phyloP scores from a whole-genome alignment of 2,329 filamentous ascomycete genomes.

The Blastomyces gilchristii region DNA sequence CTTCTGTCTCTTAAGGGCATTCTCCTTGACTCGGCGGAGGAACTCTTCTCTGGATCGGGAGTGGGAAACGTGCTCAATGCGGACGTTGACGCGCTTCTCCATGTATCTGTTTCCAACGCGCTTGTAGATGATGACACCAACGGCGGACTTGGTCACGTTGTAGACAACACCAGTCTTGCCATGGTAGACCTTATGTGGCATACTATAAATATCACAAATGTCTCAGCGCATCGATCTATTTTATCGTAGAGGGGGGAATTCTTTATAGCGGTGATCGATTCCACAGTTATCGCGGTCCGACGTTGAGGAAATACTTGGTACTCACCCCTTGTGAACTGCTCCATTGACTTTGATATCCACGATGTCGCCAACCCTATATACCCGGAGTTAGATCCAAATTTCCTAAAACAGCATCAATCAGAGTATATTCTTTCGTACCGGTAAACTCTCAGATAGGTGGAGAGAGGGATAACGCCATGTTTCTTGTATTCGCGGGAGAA shows the following conservation, averaged over 20 bases:
- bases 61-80: slow-evolving; percentile 90
- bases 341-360: slow-evolving; percentile 98
- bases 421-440: slow-evolving; percentile 46
- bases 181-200: slow-evolving; percentile 99
- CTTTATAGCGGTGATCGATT: not conserved
- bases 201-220: slow-evolving; percentile 44
- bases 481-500: slow-evolving; percentile 92
- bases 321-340: slow-evolving; percentile 95
- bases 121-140: slow-evolving; percentile 99
- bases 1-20: slow-evolving; percentile 84
- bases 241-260: not conserved
- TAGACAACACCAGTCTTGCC: slow-evolving; percentile 97
- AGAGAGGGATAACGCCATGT: slow-evolving; percentile 86
- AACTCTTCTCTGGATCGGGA: slow-evolving; percentile 97
- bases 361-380: slow-evolving; percentile 79
- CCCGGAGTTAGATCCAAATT: slow-evolving; percentile 38
- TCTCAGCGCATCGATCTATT: not conserved
- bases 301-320: slow-evolving; percentile 18
- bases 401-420: slow-evolving; percentile 16
- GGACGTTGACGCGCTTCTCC: slow-evolving; percentile 99
- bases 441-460: slow-evolving; percentile 91
- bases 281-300: not conserved
- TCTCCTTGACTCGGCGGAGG: slow-evolving; percentile 90
- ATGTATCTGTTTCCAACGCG: slow-evolving; percentile 99
- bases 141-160: slow-evolving; percentile 97